Percentiles rank a stretch among this genome's conserved stretches.
Conservation (phyloP, 2,329 filamentous ascomycete species). For the Domatiomyces catenatus region DNA sequence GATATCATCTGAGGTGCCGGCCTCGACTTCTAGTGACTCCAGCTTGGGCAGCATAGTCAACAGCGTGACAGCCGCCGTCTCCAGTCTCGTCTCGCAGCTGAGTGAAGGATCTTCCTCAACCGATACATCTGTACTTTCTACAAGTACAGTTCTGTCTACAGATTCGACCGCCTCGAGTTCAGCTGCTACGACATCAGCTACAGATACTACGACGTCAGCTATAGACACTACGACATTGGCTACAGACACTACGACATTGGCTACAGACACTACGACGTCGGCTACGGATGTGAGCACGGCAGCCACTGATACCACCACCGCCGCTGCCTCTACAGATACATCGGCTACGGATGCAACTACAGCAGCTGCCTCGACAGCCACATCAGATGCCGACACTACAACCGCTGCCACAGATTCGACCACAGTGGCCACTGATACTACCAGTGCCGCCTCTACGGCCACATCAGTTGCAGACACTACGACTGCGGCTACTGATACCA, state of each 20-base stretch:
- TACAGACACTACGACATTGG: not conserved
- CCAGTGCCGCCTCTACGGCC: no score
- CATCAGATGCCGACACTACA: constrained; percentile 3
- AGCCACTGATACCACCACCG: not conserved
- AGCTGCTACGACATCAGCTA: not conserved
- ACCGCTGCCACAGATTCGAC: not conserved
- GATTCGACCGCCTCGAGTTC: not conserved
- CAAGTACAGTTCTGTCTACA: constrained; percentile 6
- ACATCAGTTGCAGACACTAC: not conserved
- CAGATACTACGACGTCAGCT: not conserved
- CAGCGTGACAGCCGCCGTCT: not conserved
- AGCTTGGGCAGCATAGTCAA: not conserved
- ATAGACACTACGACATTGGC: not conserved
- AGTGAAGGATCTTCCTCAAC: not conserved
- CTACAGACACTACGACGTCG: not conserved
- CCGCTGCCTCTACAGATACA: not conserved
- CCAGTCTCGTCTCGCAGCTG: not conserved
- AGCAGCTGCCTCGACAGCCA: not conserved
- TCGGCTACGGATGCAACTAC: not conserved
- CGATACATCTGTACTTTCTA: constrained; percentile 8
- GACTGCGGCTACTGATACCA: not conserved
- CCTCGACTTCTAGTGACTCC: not conserved
- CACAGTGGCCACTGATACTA: no score
- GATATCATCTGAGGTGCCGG: no score
- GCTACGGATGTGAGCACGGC: not conserved